Evolutionary conservation across 345 rosid species (phyloP).

Genomic region (Eucalyptus dawsonii): DNA sequence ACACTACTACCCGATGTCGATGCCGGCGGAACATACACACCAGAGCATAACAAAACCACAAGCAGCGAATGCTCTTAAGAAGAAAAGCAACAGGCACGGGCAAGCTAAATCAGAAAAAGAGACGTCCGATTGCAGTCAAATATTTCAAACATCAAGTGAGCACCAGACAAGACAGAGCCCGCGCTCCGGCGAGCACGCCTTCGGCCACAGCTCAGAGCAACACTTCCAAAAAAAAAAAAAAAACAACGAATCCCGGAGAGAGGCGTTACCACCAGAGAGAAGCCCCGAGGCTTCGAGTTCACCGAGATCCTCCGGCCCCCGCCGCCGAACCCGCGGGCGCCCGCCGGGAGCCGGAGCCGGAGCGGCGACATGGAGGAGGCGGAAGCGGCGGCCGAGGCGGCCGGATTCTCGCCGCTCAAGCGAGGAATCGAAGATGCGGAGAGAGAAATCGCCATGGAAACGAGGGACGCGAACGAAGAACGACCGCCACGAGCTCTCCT

Average conservation of each 20-base stretch:
- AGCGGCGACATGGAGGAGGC: constrained; percentile 3
- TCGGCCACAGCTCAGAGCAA: not conserved
- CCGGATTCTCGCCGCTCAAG: not conserved
- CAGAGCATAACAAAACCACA: not conserved
- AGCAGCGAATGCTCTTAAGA: not conserved
- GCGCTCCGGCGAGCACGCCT: not conserved
- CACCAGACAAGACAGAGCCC: not conserved
- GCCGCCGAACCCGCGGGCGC: not conserved
- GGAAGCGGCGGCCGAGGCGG: not conserved
- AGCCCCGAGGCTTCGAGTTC: not conserved
- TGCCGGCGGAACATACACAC: not conserved
- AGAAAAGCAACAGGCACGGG: not conserved
- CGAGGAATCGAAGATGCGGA: constrained; percentile 15
- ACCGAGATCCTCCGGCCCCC: not conserved
- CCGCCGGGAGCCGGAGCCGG: not conserved
- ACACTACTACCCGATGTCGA: not conserved
- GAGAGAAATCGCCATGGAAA: constrained; percentile 44
- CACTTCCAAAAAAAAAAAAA: not conserved
- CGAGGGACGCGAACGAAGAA: not conserved
- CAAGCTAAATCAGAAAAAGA: not conserved
- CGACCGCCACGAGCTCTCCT: not conserved
- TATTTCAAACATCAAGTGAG: not conserved
- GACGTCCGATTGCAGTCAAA: not conserved
- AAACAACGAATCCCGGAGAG: not conserved
- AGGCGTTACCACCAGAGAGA: not conserved